phyloP scores from a whole-genome alignment of 1,284 basidiomycete genomes.

The Austroboletus niveus region DNA sequence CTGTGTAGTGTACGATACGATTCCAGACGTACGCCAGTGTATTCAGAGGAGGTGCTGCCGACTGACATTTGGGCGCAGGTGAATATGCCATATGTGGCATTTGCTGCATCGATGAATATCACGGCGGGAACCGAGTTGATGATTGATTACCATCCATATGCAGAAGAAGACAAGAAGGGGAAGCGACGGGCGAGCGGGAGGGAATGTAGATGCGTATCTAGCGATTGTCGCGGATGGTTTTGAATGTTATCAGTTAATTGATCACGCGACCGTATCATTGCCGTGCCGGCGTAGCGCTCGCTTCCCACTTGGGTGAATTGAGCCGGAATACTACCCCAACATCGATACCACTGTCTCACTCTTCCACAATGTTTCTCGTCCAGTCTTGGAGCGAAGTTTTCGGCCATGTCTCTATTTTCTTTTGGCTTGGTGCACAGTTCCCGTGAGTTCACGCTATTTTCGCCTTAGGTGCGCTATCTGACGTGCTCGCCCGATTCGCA shows the following conservation, averaged over 20 bases:
- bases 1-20: constrained; percentile 58
- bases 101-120: constrained; percentile 50
- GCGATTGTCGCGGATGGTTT: constrained; percentile 29
- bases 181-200: constrained; percentile 20
- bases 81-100: constrained; percentile 59
- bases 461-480: constrained; percentile 11
- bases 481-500: constrained; percentile 2
- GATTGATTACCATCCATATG: constrained; percentile 59
- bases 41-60: not conserved
- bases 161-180: constrained; percentile 26
- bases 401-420: constrained; percentile 78
- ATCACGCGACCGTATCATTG: too few relatives aligned
- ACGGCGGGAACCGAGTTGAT: constrained; percentile 53
- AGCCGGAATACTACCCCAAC: constrained; percentile 14
- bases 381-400: constrained; percentile 48
- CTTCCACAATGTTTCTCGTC: constrained; percentile 14
- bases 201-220: constrained; percentile 21
- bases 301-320: constrained; percentile 2
- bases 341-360: not conserved
- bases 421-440: constrained; percentile 89
- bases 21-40: constrained; percentile 45
- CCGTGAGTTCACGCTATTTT: constrained; percentile 60
- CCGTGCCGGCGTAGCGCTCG: not conserved
- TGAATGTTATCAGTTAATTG: not conserved
- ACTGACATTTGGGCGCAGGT: constrained; percentile 35